Evolutionary conservation across 2,329 filamentous ascomycete species (phyloP).

Genomic region (Dichotomopilus funicola): DNA sequence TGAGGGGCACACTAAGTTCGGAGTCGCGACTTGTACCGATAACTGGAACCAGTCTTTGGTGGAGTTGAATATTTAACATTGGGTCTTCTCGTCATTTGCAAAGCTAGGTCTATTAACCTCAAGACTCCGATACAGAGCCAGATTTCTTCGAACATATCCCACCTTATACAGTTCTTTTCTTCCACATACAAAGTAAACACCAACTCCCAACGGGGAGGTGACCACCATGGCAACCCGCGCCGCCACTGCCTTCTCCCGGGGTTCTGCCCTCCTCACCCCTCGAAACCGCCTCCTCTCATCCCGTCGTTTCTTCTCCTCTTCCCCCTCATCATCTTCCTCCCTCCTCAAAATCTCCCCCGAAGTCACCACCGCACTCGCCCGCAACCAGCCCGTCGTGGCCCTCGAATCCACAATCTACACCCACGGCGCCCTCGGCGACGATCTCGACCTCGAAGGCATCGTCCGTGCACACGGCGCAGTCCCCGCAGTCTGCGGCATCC

Average conservation of each 20-base stretch:
- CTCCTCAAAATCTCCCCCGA: slow-evolving; percentile 73
- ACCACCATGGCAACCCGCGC: not conserved
- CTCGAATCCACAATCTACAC: slow-evolving; percentile 97
- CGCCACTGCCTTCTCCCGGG: slow-evolving; percentile 5
- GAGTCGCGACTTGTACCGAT: not conserved
- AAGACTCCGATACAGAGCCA: no score
- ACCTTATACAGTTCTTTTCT: not conserved
- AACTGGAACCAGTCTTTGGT: no score
- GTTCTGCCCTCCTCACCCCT: not conserved
- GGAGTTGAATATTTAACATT: no score
- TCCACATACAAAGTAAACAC: not conserved
- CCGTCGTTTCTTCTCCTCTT: not conserved
- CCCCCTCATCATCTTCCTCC: slow-evolving; percentile 13
- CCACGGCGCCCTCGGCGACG: slow-evolving; percentile 75
- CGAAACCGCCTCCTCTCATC: not conserved
- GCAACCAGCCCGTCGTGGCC: slow-evolving; percentile 77
- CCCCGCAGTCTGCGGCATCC: slow-evolving; percentile 83
- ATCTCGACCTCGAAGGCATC: slow-evolving; percentile 65
- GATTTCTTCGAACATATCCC: no score
- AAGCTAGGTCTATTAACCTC: no score
- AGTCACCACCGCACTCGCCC: slow-evolving; percentile 67
- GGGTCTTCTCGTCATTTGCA: no score
- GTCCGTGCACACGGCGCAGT: slow-evolving; percentile 76
- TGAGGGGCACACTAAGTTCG: not conserved
- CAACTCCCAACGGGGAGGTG: not conserved